These are phyloP conservation scores for Penicillium decumbens DNA, from an alignment of 2,329 filamentous ascomycete genomes.

Conservation along the genomic window DNA sequence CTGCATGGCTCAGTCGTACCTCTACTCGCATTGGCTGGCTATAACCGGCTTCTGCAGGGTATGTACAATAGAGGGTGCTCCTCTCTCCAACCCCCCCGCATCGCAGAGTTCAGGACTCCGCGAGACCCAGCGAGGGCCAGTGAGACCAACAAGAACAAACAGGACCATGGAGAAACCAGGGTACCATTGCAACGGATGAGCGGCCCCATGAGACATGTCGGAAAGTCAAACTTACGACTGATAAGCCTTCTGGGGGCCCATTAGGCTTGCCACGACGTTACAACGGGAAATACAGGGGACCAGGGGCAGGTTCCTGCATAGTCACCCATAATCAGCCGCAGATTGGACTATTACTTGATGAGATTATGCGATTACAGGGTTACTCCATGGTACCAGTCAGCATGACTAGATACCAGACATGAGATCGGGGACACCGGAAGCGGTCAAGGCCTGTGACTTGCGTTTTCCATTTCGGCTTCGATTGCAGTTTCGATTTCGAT, in stretches of 20 bases:
- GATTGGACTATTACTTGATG: neutral
- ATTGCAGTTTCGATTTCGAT: neutral
- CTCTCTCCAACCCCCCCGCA: neutral
- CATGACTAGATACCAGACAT: neutral
- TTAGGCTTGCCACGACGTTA: constrained; percentile 12
- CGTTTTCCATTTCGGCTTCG: neutral
- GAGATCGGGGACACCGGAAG: neutral
- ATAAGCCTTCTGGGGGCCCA: constrained; percentile 2
- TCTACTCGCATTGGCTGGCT: constrained; percentile 4
- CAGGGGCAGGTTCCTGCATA: neutral
- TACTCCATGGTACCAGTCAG: neutral
- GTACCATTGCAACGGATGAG: constrained; percentile 4
- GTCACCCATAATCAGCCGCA: neutral
- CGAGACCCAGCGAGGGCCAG: neutral
- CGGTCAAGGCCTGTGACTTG: neutral
- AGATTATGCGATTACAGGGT: neutral
- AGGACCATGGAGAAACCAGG: constrained; percentile 9
- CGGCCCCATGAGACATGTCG: constrained; percentile 5
- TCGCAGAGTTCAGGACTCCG: neutral
- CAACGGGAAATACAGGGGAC: constrained; percentile 1
- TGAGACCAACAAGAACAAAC: neutral
- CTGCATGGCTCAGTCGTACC: neutral
- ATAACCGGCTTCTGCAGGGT: constrained; percentile 5
- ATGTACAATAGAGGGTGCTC: neutral
- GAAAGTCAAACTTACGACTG: constrained; percentile 4